phyloP scores from a whole-genome alignment of 192 early-diverging fungal genomes.

The Backusella sp. region DNA sequence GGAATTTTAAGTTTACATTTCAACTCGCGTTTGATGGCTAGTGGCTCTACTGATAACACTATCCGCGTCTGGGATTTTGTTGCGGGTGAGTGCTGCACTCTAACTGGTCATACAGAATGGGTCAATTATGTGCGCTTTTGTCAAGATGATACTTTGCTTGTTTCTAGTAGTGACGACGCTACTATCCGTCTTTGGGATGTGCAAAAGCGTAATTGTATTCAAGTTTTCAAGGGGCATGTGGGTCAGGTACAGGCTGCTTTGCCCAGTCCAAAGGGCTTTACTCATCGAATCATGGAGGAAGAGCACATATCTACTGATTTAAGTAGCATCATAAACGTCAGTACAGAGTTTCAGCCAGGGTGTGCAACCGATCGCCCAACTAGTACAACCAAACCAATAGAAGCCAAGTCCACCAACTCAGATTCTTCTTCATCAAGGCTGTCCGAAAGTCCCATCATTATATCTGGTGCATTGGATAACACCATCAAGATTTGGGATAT shows the following conservation, averaged over 20 bases:
- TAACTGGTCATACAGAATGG: conserved; percentile 87
- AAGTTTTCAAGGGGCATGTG: conserved; percentile 69
- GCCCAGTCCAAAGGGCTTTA: conserved; percentile 27
- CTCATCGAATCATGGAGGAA: conserved; percentile 33
- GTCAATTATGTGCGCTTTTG: conserved; percentile 86
- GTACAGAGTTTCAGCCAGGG: conserved; percentile 16
- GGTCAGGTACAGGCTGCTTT: conserved; percentile 66
- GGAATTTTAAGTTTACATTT: conserved; percentile 88
- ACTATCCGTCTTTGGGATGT: conserved; percentile 87
- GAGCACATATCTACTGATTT: not conserved
- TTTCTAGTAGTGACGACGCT: conserved; percentile 90
- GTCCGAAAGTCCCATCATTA: conserved; percentile 57
- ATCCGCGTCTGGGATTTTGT: conserved; percentile 87
- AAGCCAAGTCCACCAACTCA: not conserved
- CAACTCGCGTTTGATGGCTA: conserved; percentile 71
- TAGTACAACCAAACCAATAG: not conserved
- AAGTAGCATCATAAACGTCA: not conserved
- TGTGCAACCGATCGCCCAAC: conserved; percentile 27
- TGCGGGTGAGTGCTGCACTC: conserved; percentile 62
- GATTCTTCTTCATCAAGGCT: conserved; percentile 36
- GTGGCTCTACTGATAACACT: conserved; percentile 80
- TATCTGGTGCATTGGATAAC: conserved; percentile 83
- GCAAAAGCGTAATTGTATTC: conserved; percentile 62
- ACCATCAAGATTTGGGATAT: conserved; percentile 91
- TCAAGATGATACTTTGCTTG: conserved; percentile 57